Conservation (phyloP, 1,139 yeast species). For the Pichia norvegensis region DNA sequence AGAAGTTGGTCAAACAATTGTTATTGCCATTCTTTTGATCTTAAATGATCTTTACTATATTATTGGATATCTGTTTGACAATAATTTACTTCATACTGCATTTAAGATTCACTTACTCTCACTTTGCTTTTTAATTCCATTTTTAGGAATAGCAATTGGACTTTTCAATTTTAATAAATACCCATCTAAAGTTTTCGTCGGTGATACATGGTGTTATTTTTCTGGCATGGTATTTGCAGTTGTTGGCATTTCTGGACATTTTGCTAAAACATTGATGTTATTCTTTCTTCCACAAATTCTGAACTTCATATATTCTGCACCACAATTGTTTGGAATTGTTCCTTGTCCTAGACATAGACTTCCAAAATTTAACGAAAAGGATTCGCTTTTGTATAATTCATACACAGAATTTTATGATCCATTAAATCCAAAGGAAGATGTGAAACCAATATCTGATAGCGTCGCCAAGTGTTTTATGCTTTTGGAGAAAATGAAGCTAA, state of each 20-base stretch:
- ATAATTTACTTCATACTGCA: conserved; percentile 36
- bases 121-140: conserved; percentile 72
- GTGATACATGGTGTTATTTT: conserved; percentile 95
- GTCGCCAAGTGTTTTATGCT: conserved; percentile 27
- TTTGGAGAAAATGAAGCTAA: conserved; percentile 40
- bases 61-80: conserved; percentile 38
- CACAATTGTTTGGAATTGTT: conserved; percentile 77
- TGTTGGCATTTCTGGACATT: conserved; percentile 92
- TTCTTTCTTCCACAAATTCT: conserved; percentile 86
- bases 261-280: conserved; percentile 80
- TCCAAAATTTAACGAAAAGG: conserved; percentile 62
- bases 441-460: conserved; percentile 11
- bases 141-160: conserved; percentile 76
- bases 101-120: conserved; percentile 80
- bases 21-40: conserved; percentile 62
- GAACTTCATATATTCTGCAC: conserved; percentile 81
- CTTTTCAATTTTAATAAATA: conserved; percentile 75
- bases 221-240: conserved; percentile 99
- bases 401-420: conserved; percentile 35
- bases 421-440: conserved; percentile 13
- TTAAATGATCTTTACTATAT: conserved; percentile 56
- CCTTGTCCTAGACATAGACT: conserved; percentile 95
- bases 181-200: conserved; percentile 91
- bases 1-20: conserved; percentile 90
- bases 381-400: conserved; percentile 76